Evolutionary conservation across 345 rosid genomes (phyloP).

Genomic region (Melaleuca quinquenervia): DNA sequence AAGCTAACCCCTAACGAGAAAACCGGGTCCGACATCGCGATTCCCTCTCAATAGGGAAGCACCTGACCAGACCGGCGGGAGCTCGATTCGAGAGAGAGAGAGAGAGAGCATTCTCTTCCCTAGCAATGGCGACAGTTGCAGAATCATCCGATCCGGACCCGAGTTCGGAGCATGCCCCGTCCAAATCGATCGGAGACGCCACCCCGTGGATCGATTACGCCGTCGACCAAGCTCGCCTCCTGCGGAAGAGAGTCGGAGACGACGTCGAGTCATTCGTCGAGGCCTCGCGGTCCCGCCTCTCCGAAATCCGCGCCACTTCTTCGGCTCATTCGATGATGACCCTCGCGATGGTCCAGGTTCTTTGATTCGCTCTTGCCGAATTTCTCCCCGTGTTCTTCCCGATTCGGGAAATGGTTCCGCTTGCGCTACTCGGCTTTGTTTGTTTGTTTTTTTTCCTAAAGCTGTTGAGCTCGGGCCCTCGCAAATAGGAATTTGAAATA

Average conservation of each 20-base stretch:
- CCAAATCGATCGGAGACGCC: background rate
- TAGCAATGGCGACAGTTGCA: slow-evolving; percentile 27
- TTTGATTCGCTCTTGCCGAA: background rate
- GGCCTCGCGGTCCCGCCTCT: slow-evolving; percentile 41
- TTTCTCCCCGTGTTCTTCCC: background rate
- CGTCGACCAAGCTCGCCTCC: slow-evolving; percentile 44
- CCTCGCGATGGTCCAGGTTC: slow-evolving; percentile 21
- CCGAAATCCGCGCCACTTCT: slow-evolving; percentile 50
- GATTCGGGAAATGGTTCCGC: background rate
- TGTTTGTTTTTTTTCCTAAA: too few relatives aligned
- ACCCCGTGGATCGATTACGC: slow-evolving; percentile 70
- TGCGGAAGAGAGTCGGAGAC: slow-evolving; percentile 37
- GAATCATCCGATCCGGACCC: slow-evolving; percentile 37
- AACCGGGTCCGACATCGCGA: background rate
- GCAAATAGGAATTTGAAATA: background rate
- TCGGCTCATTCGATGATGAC: slow-evolving; percentile 48
- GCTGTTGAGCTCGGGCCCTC: background rate
- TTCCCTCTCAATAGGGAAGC: background rate
- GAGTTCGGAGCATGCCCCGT: background rate
- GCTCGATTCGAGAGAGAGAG: background rate
- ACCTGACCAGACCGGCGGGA: background rate
- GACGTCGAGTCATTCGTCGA: slow-evolving; percentile 35
- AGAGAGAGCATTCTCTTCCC: background rate
- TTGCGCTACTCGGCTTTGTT: background rate
- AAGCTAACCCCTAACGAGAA: background rate